Conservation (phyloP, 257 asterid genomes). For the Anisodus tanguticus region DNA sequence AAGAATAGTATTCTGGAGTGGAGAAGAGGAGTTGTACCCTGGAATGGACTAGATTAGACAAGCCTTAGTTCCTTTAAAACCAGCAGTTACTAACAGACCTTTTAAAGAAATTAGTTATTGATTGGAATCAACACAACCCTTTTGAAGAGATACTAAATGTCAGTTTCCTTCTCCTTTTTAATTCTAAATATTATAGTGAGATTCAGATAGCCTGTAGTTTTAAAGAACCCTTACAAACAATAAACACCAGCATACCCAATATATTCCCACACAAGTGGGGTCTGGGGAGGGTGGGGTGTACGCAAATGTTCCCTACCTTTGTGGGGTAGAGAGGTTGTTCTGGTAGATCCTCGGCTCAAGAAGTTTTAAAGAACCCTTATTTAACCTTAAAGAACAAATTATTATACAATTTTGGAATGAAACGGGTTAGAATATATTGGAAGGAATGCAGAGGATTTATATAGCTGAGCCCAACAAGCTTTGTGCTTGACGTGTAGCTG, state of each 20-base stretch:
- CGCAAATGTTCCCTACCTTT: too few species aligned
- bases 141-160: neutral
- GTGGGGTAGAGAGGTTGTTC: too few species aligned
- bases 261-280: too few species aligned
- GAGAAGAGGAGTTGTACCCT: constrained; percentile 2
- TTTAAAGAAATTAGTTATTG: neutral
- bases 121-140: neutral
- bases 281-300: too few species aligned
- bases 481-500: neutral
- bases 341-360: too few species aligned
- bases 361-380: neutral
- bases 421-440: constrained; percentile 15
- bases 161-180: constrained; percentile 5
- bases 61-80: neutral
- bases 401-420: constrained; percentile 15
- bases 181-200: neutral
- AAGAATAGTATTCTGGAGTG: neutral
- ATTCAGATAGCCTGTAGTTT: neutral
- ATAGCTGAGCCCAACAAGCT: neutral
- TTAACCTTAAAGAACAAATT: neutral
- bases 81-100: neutral
- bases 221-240: neutral
- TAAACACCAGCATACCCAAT: too few species aligned
- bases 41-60: constrained; percentile 8
- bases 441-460: neutral